These are phyloP conservation scores for Solanum boliviense DNA, from an alignment of 257 asterid species.

Conservation along the genomic window DNA sequence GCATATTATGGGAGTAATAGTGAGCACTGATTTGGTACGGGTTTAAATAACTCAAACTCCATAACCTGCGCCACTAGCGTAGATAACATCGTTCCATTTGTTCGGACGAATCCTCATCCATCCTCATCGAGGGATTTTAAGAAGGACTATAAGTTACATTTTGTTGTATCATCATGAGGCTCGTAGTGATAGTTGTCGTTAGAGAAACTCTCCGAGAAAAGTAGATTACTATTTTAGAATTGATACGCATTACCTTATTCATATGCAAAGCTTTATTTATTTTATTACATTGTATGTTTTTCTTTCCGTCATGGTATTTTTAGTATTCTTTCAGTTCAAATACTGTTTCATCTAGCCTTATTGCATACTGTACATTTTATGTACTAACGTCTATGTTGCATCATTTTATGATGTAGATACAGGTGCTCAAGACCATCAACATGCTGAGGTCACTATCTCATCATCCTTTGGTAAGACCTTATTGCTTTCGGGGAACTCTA, in stretches of 20 bases:
- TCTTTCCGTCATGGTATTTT: background rate
- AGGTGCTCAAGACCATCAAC: background rate
- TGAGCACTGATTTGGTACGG: background rate
- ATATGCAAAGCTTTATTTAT: background rate
- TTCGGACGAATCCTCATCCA: background rate
- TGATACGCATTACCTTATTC: background rate
- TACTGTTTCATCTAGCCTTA: background rate
- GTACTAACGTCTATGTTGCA: background rate
- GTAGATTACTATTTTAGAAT: background rate
- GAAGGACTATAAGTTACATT: too few species aligned
- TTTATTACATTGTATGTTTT: background rate
- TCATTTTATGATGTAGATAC: background rate
- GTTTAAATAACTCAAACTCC: background rate
- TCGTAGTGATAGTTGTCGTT: background rate
- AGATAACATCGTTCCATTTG: background rate
- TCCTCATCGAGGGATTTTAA: background rate
- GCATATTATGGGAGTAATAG: background rate
- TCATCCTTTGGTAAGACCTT: background rate
- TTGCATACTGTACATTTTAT: too few species aligned
- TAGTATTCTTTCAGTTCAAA: too few species aligned
- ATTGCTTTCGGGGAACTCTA: background rate
- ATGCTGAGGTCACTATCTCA: background rate
- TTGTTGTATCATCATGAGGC: background rate
- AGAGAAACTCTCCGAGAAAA: background rate
- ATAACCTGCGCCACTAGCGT: background rate